These are phyloP conservation scores for Candida nanaspora DNA, from an alignment of 805 yeast genomes.

Conservation along the genomic window DNA sequence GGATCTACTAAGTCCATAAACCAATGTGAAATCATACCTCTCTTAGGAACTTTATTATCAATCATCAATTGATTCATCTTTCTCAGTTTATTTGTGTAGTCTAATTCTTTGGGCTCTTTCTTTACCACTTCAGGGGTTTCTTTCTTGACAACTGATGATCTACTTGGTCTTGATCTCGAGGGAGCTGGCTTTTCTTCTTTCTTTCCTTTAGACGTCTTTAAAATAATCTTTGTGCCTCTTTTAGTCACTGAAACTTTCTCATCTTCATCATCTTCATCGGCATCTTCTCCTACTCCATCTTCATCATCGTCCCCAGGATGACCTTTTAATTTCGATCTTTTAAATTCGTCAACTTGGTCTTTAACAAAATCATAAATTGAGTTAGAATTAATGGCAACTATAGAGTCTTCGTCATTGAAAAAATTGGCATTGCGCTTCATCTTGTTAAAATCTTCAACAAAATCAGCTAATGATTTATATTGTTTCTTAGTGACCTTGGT, in stretches of 20 bases:
- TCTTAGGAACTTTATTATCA: conserved; percentile 37
- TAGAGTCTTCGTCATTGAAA: conserved; percentile 60
- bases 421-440: conserved; percentile 66
- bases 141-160: background rate
- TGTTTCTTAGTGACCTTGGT: conserved; percentile 32
- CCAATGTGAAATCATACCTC: conserved; percentile 55
- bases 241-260: background rate
- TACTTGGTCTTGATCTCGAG: background rate
- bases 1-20: conserved; percentile 70
- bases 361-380: conserved; percentile 50
- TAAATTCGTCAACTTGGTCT: conserved; percentile 35
- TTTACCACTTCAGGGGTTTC: background rate
- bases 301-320: conserved; percentile 1
- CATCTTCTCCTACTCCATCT: background rate
- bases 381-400: conserved; percentile 61
- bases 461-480: conserved; percentile 32
- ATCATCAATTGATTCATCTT: conserved; percentile 32
- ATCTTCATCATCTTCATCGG: background rate
- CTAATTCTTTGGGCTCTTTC: conserved; percentile 4
- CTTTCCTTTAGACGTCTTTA: too few relatives aligned
- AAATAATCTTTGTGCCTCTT: too few relatives aligned
- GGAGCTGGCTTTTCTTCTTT: background rate
- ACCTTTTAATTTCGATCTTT: conserved; percentile 20
- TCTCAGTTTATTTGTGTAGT: conserved; percentile 14
- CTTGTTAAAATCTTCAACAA: conserved; percentile 54